Evolutionary conservation across 768 basidiomycete species (phyloP).

Genomic region (Russula brevipes): DNA sequence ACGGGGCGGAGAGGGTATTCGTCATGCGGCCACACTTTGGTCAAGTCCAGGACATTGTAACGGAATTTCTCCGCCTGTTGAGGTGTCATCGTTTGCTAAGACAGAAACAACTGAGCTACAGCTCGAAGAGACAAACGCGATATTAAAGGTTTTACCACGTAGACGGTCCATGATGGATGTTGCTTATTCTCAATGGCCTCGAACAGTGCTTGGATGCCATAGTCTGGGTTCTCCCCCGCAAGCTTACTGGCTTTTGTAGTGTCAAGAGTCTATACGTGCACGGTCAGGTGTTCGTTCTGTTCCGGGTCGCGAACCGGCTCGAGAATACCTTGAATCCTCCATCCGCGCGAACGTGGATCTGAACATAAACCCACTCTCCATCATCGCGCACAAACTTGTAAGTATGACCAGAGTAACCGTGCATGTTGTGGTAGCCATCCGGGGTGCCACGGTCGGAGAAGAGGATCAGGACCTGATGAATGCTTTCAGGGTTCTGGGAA

Average conservation of each 20-base stretch:
- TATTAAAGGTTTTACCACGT: constrained; percentile 49
- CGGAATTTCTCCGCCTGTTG: constrained; percentile 87
- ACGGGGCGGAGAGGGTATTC: constrained; percentile 85
- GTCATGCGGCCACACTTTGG: constrained; percentile 86
- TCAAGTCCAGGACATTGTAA: constrained; percentile 87
- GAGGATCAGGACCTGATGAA: constrained; percentile 83
- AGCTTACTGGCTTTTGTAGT: constrained; percentile 58
- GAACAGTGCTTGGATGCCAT: constrained; percentile 72
- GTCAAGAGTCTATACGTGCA: constrained; percentile 54
- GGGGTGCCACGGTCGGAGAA: constrained; percentile 96
- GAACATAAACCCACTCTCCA: constrained; percentile 80
- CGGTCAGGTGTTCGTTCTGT: background rate
- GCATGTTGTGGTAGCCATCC: constrained; percentile 78
- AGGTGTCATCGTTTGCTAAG: constrained; percentile 85
- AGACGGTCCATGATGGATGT: constrained; percentile 85
- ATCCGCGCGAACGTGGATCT: constrained; percentile 76
- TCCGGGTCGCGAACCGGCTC: background rate
- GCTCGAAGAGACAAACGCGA: background rate
- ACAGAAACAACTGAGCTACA: constrained; percentile 13
- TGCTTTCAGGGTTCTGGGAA: constrained; percentile 81
- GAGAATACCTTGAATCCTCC: constrained; percentile 70
- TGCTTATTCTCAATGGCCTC: constrained; percentile 77
- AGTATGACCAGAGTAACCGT: constrained; percentile 93
- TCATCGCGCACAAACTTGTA: constrained; percentile 83
- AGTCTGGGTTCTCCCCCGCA: constrained; percentile 77